Evolutionary conservation across 2,329 filamentous ascomycete genomes (phyloP).

Genomic region (Verticillium isaacii): DNA sequence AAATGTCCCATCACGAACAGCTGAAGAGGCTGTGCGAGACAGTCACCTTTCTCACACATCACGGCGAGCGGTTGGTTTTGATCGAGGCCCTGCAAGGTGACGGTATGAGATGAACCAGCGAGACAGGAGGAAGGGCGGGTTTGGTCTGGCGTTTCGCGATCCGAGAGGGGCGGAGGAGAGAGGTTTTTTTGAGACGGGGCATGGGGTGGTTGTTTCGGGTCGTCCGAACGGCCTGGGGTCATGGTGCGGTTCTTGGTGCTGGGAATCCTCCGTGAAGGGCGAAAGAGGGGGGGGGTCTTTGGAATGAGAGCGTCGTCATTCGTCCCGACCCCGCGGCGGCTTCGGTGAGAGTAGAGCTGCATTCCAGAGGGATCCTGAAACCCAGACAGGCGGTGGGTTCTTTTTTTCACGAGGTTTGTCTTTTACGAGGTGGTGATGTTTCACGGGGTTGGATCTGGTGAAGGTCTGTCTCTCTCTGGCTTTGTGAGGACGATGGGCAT

Average conservation of each 20-base stretch:
- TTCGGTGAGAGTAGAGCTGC: neutral
- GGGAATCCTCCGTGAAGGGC: too few species aligned
- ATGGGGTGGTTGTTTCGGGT: neutral
- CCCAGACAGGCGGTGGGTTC: neutral
- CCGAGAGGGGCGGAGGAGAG: neutral
- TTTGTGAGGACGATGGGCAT: neutral
- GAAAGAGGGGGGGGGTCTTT: neutral
- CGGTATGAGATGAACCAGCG: neutral
- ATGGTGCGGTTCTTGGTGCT: too few species aligned
- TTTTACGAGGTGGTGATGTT: neutral
- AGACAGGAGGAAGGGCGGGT: neutral
- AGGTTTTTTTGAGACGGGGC: neutral
- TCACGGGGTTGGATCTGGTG: neutral
- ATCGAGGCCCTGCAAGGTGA: too few species aligned
- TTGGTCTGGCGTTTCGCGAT: neutral
- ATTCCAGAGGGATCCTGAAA: neutral
- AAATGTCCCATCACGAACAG: too few species aligned
- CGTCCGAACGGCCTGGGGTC: neutral
- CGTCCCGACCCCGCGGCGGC: neutral
- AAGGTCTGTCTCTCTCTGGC: neutral
- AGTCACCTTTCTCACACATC: too few species aligned
- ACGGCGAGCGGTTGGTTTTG: too few species aligned
- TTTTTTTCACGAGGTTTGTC: neutral
- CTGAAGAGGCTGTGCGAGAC: too few species aligned
- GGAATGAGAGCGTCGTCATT: neutral